Evolutionary conservation across 768 basidiomycete genomes (phyloP), one percentile per base, ranked within the genome.

Genomic region (Leccinum incarnatum): DNA sequence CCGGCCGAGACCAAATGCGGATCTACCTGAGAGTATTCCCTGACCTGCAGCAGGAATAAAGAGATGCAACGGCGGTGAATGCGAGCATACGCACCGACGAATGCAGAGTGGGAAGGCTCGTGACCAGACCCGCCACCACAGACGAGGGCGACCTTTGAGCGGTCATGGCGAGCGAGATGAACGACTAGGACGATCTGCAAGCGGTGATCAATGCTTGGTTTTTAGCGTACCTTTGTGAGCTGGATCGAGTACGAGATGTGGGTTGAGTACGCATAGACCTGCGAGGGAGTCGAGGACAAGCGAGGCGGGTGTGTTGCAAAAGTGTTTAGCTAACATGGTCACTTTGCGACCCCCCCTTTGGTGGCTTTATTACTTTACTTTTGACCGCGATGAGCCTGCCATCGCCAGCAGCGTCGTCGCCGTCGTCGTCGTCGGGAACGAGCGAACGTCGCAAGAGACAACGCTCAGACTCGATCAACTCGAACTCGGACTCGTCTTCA

Each of bases 111-210:
- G 15, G 93, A 83, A 7, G 95, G 95, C 67, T 97, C 95, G 69
- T 97, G 95, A 5, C 95, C 91, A 25, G 88, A 85, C 32, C 93
- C 92, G 5, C 93, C 92, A 9, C 92, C 92, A 65, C 89, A 92
- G 65, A 94, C 78, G 14, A 94, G 76, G 2, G 88, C 83, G 46
- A 94, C 93, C 68, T 85, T 85, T 23, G 82, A 80, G 56, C 75
- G 80, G 69, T 88, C 83, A 32, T 73, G 80, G n/a, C 74, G 63
- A 25, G 82, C 75, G 53, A 83, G 73, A 65, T 87, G 85, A 45
- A 93, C 78, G 55, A 90, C 91, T 89, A 65, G 11, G 34, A 6
- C n/a, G 46, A 8, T 54, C 12, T 62, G 47, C 17, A 27, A 5
- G 7, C 6, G 14, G 21, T 25, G 9, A 23, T 7, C 17, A 25